Evolutionary conservation across 345 rosid genomes (phyloP).

Genomic region (Populus pruinosa): DNA sequence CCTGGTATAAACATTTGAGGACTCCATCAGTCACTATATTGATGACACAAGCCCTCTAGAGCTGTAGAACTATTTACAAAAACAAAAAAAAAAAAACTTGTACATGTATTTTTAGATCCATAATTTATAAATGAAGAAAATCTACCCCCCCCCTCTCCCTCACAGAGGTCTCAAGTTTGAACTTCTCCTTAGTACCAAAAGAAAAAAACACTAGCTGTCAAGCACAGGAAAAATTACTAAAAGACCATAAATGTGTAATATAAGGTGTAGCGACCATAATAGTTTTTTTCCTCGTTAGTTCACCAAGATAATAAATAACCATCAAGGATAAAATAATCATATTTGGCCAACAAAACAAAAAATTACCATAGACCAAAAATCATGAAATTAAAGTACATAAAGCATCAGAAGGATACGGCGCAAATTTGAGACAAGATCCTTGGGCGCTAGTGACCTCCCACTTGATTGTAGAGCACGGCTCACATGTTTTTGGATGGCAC

Average conservation of each 20-base stretch:
- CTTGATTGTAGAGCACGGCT: conserved; percentile 67
- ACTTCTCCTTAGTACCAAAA: too few species aligned
- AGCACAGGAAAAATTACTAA: background rate
- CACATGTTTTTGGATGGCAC: conserved; percentile 96
- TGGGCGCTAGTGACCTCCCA: conserved; percentile 75
- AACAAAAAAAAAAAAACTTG: background rate
- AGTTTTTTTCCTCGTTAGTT: background rate
- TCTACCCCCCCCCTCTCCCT: too few species aligned
- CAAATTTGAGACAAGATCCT: conserved; percentile 83
- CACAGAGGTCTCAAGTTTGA: too few species aligned
- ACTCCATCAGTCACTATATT: background rate
- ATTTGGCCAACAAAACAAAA: background rate
- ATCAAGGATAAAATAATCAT: background rate
- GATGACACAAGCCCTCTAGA: background rate
- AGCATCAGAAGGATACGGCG: conserved; percentile 63
- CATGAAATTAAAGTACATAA: conserved; percentile 1
- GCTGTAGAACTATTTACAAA: background rate
- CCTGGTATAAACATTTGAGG: background rate
- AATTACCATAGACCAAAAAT: background rate
- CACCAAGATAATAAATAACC: background rate
- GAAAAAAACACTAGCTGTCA: background rate
- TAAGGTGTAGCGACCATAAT: background rate
- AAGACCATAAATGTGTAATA: background rate
- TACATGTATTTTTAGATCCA: background rate
- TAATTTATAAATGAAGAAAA: background rate